These are phyloP conservation scores for Gossypioides kirkii DNA, from an alignment of 345 rosid genomes.

Conservation along the genomic window DNA sequence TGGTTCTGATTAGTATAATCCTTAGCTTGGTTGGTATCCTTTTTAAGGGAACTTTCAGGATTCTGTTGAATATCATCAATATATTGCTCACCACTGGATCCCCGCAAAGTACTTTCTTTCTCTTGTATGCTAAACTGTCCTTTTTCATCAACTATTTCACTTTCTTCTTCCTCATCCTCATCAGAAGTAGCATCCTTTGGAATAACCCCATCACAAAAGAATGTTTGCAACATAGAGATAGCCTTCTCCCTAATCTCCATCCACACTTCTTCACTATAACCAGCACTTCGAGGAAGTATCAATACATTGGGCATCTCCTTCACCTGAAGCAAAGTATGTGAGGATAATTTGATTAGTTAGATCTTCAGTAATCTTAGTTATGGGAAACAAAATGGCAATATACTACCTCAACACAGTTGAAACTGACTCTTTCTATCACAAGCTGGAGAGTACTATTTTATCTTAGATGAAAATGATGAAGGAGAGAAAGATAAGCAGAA, in stretches of 20 bases:
- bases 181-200: constrained; percentile 77
- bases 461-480: not conserved
- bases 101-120: constrained; percentile 39
- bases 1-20: constrained; percentile 49
- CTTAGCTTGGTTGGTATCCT: constrained; percentile 35
- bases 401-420: not conserved
- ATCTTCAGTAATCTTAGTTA: not conserved
- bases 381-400: not conserved
- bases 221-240: constrained; percentile 72
- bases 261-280: constrained; percentile 99
- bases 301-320: constrained; percentile 99
- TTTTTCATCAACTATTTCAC: constrained; percentile 49
- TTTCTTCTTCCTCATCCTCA: constrained; percentile 67
- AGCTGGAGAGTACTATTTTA: not conserved
- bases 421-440: not conserved
- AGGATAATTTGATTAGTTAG: not conserved
- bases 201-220: constrained; percentile 66
- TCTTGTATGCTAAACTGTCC: constrained; percentile 36
- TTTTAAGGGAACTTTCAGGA: constrained; percentile 46
- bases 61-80: constrained; percentile 42
- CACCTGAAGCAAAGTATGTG: constrained; percentile 47
- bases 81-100: constrained; percentile 42
- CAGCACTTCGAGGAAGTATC: constrained; percentile 96
- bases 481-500: not conserved
- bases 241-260: constrained; percentile 95